Base-by-base conservation (phyloP, 2,329 filamentous ascomycete genomes). In the Diaporthe sp. region DNA sequence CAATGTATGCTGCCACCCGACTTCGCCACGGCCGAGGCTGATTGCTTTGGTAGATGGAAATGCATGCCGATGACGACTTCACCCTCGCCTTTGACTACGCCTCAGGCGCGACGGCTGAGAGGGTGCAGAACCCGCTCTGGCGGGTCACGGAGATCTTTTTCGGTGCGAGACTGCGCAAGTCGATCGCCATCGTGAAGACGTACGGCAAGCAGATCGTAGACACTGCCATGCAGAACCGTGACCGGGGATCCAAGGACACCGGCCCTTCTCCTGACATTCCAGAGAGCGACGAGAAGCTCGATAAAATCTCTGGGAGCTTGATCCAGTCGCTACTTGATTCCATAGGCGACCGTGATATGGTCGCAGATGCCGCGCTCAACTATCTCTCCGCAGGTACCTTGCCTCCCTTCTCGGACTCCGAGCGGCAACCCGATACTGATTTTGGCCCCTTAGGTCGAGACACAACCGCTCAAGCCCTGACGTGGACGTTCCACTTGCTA, bases 111-210 rank as follows among this genome's bases (percentile, higher is more conserved):
- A 92, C 90, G 0, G 89, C 90, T 3, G 86, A 90, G 69, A 87
- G 92, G 6, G 93, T 93, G 75, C 91, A 93, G 80, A 93, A 93
- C 77, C 92, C 92, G 0, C 82, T 93, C 0, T 93, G 91, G 89
- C 85, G 84, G 51, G 39, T 92, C 59, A 92, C 89, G 2, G 92
- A 93, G 79, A 75, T 87, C 0, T 80, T 92, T n/a, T 83, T 87
- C 4, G 87, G 89, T 2, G 77, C 79, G 19, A 83, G 81, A 37
- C 85, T 93, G 68, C 87, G 89, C 74, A 82, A 82, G 5, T 87
- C 89, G 1, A 81, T 93, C 4, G 77, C 80, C 25, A 82, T 84
- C 8, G 87, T 93, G 58, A 89, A 89, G 75, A 82, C 82, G 0
- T 92, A 91, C 78, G 91, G 92, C n/a, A 81, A 83, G 2, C 83